A percentile compares a stretch with the other conserved stretches of the same genome.
These are phyloP conservation scores for Chloris gayana DNA, from an alignment of 176 grass and related monocot genomes.

Conservation along the genomic window DNA sequence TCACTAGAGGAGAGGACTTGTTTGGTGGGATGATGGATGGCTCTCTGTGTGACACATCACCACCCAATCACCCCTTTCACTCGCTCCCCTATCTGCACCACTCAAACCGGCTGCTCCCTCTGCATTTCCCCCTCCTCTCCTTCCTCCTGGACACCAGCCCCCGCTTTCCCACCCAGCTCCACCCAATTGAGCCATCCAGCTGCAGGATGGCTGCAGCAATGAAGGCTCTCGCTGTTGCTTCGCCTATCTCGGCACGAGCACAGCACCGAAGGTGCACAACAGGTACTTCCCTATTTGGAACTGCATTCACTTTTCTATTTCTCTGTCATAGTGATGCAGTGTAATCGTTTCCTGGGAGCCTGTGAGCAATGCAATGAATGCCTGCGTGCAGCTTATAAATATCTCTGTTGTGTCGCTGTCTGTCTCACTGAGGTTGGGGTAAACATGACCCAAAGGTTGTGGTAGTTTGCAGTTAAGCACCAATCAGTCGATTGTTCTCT, in stretches of 20 bases:
- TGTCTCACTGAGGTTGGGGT: background rate
- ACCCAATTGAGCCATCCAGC: conserved; percentile 11
- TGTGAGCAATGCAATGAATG: conserved; percentile 7
- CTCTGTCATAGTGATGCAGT: background rate
- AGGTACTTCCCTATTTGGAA: conserved; percentile 58
- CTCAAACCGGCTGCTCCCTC: conserved; percentile 33
- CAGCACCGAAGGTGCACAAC: conserved; percentile 31
- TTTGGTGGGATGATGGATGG: conserved; percentile 44
- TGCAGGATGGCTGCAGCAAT: conserved; percentile 55
- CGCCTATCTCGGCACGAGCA: conserved; percentile 42
- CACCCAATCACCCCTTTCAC: conserved; percentile 50
- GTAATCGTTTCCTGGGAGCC: background rate
- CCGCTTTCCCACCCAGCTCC: conserved; percentile 12
- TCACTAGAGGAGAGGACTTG: background rate
- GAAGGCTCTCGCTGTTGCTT: conserved; percentile 51
- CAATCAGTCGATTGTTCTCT: background rate
- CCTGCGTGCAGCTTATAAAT: background rate
- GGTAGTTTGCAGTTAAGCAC: background rate
- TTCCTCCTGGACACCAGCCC: conserved; percentile 27
- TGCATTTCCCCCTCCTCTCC: conserved; percentile 34
- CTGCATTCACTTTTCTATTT: conserved; percentile 42
- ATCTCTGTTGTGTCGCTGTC: background rate
- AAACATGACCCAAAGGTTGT: conserved; percentile 8
- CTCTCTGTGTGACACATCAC: conserved; percentile 51
- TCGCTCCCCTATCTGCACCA: conserved; percentile 40